Base-by-base conservation (phyloP, 108 stramenopile genomes). In the Pseudonitzschia multiseries region DNA sequence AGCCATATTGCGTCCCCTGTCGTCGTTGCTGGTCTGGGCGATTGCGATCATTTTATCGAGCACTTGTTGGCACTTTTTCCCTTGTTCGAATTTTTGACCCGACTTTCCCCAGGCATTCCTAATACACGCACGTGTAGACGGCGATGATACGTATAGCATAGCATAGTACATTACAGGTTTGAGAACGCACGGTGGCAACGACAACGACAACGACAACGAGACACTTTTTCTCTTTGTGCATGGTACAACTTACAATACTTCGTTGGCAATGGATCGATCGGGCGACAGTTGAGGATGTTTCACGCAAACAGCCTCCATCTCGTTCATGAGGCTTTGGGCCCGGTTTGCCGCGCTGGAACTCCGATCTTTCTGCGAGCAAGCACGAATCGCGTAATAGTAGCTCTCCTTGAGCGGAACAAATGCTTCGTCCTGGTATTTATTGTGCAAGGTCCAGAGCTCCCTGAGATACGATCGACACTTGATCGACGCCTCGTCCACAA, bases 311-410 rank as follows among this genome's bases (percentile, higher is more conserved):
- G 15, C 36, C 65, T 89, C 83, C 88, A 89, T 89, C 72, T 79
- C 78, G 29, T 69, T 50, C 29, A 89, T 65, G 22, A 89, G 50
- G 8, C 42, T 73, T 73, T 89, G 85, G 18, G 84, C 84, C 40
- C 71, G 81, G 68, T 80, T 77, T 1, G 82, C 85, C 32, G 79
- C 74, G 26, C 54, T 32, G 13, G 29, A 46, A 22, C 74, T 81
- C 42, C 53, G 40, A 43, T 56, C 68, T 63, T 66, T 68, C 41
- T 57, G 44, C 31, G 78, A 65, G 22, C 63, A 66, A 6, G 78
- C 57, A 32, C 15, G 13, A n/a, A 79, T 73, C 2, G 72, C 43
- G 18, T 65, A 63, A 4, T 59, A 59, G 40, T 79, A 79, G 24
- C 65, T 79, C 21, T 44, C 64, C 22, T 32, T 28, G 44, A 67